Evolutionary conservation across 2,329 filamentous ascomycete genomes (phyloP), one percentile per base, ranked within the genome.

Genomic region (Fusarium tuaranense): DNA sequence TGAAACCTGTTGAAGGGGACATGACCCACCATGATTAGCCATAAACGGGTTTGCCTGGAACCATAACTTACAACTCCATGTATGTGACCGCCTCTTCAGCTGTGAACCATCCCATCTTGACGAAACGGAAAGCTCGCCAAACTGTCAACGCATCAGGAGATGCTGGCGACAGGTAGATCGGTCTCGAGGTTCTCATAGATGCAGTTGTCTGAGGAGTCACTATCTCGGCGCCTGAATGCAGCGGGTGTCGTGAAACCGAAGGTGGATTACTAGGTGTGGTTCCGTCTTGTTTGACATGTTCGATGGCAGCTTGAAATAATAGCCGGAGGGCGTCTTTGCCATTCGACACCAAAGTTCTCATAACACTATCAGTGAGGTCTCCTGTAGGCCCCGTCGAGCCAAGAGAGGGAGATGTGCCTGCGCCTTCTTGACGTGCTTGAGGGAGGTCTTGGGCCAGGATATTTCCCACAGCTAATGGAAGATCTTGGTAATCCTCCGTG

Each of bases 51-150:
- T 16, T 7, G 8, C 20, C 9, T 18, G 18, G n/a, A 9, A 4
- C 5, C 10, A 20, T 13, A 13, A 81, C 83, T 64, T 69, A 86
- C 81, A 88, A 67, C 69, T 89, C 87, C 55, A 89, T 81, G 65
- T 88, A 88, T 2, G 84, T 87, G 1, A 89, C 83, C 12, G 87
- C 87, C 75, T 90, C 88, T 64, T 86, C 83, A 4, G 88, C 87
- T 1, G 87, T 86, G 65, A 90, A 86, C 87, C 87, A 89, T 0
- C 87, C 88, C 86, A 88, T 88, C 67, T 85, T 86, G 20, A 89
- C 87, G 73, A 89, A 89, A 0, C 87, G 84, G 32, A 73, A 76
- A 3, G 73, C 64, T 30, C 67, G 65, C 75, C 76, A 78, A 13
- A 73, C 48, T 18, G 64, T 64, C 30, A 69, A 53, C 18, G 68